Percentiles rank a stretch among this genome's conserved stretches.
Conservation (phyloP, 257 asterid genomes). For the Handroanthus guayacan region DNA sequence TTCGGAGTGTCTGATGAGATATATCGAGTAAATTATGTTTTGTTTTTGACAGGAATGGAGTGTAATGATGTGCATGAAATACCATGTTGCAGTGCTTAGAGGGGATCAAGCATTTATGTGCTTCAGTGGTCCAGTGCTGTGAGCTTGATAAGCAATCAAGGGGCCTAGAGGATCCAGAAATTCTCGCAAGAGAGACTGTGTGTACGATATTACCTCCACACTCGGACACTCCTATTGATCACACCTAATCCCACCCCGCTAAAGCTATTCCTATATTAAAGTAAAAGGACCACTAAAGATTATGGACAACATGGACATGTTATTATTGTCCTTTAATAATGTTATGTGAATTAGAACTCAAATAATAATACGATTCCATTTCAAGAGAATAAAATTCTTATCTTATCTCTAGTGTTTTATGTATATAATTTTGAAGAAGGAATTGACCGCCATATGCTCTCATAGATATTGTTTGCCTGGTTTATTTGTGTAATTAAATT, state of each 20-base stretch:
- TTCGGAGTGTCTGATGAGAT: constrained; percentile 6
- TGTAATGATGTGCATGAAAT: constrained; percentile 59
- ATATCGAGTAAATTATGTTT: background rate
- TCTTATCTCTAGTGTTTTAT: background rate
- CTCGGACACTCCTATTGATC: background rate
- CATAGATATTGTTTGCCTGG: constrained; percentile 22
- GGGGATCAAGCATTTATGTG: constrained; percentile 87
- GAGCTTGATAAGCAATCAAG: constrained; percentile 84
- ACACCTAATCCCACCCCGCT: constrained; percentile 15
- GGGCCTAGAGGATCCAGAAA: constrained; percentile 95
- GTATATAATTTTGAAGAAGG: constrained; percentile 18
- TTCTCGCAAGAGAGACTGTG: constrained; percentile 97
- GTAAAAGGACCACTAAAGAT: background rate
- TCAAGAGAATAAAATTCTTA: constrained; percentile 3
- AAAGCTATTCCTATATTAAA: constrained; percentile 4
- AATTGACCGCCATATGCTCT: constrained; percentile 8
- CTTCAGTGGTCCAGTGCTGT: constrained; percentile 87
- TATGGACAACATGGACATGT: constrained; percentile 21
- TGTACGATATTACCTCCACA: constrained; percentile 64
- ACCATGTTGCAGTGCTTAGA: constrained; percentile 97
- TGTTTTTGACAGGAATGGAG: constrained; percentile 77
- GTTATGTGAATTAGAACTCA: background rate
- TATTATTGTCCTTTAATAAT: constrained; percentile 14
- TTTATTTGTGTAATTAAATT: constrained; percentile 8
- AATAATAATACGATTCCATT: constrained; percentile 14